phyloP scores from a whole-genome alignment of 2,329 filamentous ascomycete species.

The Fusarium verticillioides region DNA sequence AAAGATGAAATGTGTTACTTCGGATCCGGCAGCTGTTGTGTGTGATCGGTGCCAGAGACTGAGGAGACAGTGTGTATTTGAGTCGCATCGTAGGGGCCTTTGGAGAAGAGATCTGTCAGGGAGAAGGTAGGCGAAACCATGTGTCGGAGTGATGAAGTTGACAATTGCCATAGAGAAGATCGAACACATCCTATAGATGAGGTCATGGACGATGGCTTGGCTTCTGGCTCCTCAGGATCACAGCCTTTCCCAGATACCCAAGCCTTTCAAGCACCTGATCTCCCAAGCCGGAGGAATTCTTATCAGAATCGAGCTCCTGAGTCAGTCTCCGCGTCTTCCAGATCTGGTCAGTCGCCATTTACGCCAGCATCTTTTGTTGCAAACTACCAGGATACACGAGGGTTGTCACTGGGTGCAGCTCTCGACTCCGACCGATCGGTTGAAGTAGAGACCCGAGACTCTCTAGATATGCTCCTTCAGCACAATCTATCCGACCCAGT shows the following conservation, averaged over 20 bases:
- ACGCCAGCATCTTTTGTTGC: neutral
- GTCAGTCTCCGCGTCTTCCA: neutral
- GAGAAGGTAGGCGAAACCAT: neutral
- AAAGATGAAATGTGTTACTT: slow-evolving; percentile 17
- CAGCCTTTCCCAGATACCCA: neutral
- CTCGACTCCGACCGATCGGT: neutral
- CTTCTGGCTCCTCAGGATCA: neutral
- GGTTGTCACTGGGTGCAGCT: rapidly evolving
- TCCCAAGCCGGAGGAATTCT: neutral
- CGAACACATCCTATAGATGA: rapidly evolving
- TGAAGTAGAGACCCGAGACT: rapidly evolving
- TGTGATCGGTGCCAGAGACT: slow-evolving; percentile 4
- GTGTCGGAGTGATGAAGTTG: no score
- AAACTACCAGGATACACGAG: neutral
- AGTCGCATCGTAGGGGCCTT: neutral
- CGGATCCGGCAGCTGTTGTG: neutral
- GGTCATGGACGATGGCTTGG: rapidly evolving
- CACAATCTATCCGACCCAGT: rapidly evolving
- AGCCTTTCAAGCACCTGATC: rapidly evolving
- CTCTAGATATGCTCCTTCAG: neutral
- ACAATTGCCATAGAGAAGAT: neutral
- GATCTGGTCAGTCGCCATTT: neutral
- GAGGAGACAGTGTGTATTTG: neutral
- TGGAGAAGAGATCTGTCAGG: neutral
- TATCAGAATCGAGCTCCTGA: neutral